Evolutionary conservation across 805 yeast species (phyloP), one percentile per base, ranked within the genome.

Genomic region (Candida nitratophila): DNA sequence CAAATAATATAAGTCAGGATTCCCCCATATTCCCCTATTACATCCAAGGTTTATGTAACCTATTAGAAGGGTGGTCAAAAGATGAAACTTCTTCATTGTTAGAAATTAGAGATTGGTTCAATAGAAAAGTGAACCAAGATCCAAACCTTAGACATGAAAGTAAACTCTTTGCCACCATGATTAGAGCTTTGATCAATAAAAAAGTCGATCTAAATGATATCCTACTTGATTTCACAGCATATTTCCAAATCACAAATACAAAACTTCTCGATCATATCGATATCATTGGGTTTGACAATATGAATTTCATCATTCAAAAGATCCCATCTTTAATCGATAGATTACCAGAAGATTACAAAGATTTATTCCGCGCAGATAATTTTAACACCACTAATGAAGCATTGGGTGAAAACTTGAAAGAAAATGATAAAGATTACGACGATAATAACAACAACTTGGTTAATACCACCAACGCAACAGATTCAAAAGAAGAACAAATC

Each of bases 191-290:
- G 20, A 52, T 60, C 29, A 55, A 56, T 24, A 62, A 59, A 37
- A 47, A 52, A 14, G 45, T 43, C 11, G 37, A 46, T 37, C 35
- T 46, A 3, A 34, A 42, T 0, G 53, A 39, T n/a, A 9, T 21
- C 7, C 8, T 39, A 12, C 21, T 39, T 6, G 35, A 40, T 22
- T 31, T 31, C n/a, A 15, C n/a, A 31, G 29, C 17, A 6, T 16
- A 40, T 32, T 16, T 6, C 24, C 37, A 22, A 21, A 11, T 22
- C 7, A 31, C 37, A 15, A 33, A 40, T 22, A 19, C 16, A 20
- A 65, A 63, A 40, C 59, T 70, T 9, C 57, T 76, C 37, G 53
- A 65, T 34, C 68, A 73, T 50, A 63, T 71, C 27, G 80, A 74
- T 51, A 59, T 76, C 4, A 57, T 76, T 24, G 76, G 77, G 1